These are phyloP conservation scores for Neurospora tetrasperma DNA, from an alignment of 495 filamentous ascomycete genomes.

Conservation along the genomic window DNA sequence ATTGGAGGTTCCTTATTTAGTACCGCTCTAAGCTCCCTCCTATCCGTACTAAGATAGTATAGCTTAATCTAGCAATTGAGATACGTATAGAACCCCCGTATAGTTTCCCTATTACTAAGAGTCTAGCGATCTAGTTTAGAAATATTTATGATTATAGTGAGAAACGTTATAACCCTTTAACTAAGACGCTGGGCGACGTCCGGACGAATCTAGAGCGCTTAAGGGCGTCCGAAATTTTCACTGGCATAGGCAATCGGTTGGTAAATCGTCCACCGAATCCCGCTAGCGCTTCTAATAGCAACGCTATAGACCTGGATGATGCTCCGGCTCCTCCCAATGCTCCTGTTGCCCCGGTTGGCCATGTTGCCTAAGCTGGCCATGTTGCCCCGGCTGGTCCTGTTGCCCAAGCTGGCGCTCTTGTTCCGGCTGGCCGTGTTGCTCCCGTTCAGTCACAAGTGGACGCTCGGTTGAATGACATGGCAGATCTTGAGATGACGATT, in stretches of 20 bases:
- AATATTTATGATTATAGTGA: not conserved
- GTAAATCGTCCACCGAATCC: not conserved
- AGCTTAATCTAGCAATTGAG: not conserved
- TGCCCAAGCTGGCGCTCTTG: not conserved
- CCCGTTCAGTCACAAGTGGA: too few species aligned
- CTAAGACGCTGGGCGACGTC: not conserved
- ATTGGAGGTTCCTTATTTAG: not conserved
- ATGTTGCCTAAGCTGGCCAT: not conserved
- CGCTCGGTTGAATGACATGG: too few species aligned
- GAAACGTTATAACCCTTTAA: not conserved
- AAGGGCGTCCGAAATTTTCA: not conserved
- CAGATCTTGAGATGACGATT: too few species aligned
- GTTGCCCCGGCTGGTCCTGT: too few species aligned
- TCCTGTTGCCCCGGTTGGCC: not conserved
- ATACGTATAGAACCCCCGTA: not conserved
- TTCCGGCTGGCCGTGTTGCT: too few species aligned
- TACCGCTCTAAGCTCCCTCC: not conserved
- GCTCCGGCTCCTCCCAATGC: not conserved
- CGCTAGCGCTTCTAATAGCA: not conserved
- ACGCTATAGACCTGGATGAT: not conserved
- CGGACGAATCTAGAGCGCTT: not conserved
- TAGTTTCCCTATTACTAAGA: not conserved
- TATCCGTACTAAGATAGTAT: not conserved
- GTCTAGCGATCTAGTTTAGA: not conserved
- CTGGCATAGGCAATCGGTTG: not conserved